phyloP scores from a whole-genome alignment of 1,284 basidiomycete genomes.

The Blastosporella zonata region DNA sequence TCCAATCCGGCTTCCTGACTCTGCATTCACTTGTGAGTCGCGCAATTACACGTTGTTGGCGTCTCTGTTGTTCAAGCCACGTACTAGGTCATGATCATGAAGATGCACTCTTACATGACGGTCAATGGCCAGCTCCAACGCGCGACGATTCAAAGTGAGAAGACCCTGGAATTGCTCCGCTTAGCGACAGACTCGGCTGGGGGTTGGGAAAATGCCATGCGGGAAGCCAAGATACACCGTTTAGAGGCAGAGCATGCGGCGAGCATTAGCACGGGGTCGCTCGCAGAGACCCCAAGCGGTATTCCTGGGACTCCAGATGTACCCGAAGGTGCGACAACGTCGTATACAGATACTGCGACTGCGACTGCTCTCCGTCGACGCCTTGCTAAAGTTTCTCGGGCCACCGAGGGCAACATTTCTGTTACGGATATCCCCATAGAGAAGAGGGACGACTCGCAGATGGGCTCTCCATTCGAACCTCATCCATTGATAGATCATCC shows the following conservation, averaged over 20 bases:
- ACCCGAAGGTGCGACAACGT: constrained; percentile 40
- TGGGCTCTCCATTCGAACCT: constrained; percentile 26
- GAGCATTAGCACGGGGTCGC: constrained; percentile 17
- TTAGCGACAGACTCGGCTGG: constrained; percentile 49
- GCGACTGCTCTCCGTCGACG: constrained; percentile 54
- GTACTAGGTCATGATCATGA: constrained; percentile 84
- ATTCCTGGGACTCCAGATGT: constrained; percentile 34
- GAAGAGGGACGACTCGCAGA: constrained; percentile 16
- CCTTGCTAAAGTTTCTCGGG: constrained; percentile 37
- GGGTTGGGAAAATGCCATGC: constrained; percentile 61
- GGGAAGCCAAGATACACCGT: constrained; percentile 42
- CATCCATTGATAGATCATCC: constrained; percentile 77
- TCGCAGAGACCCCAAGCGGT: constrained; percentile 23
- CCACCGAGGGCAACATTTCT: constrained; percentile 17
- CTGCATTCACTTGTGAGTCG: constrained; percentile 75
- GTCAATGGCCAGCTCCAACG: constrained; percentile 84
- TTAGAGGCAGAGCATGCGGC: constrained; percentile 32
- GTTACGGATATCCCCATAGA: constrained; percentile 10
- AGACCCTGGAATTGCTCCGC: constrained; percentile 43
- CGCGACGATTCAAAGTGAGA: constrained; percentile 45
- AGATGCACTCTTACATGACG: constrained; percentile 93
- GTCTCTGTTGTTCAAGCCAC: constrained; percentile 3
- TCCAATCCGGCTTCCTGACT: constrained; percentile 94
- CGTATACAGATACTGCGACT: constrained; percentile 53
- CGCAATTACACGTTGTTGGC: not conserved